A percentile compares a stretch with the other conserved stretches of the same genome.
phyloP scores from a whole-genome alignment of 108 stramenopile genomes.

The Nitzschia putrida region DNA sequence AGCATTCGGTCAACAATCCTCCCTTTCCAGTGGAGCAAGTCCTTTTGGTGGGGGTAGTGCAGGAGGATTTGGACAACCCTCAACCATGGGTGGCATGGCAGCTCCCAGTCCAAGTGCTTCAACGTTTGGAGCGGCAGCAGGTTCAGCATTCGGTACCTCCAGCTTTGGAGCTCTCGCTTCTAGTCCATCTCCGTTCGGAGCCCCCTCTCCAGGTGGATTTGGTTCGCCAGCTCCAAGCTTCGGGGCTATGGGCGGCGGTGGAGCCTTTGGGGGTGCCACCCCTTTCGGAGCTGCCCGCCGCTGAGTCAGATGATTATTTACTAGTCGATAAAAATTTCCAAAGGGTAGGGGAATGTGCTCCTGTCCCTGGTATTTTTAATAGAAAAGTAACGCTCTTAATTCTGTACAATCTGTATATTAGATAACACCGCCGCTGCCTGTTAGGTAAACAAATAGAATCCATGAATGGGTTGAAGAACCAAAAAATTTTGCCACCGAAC shows the following conservation, averaged over 20 bases:
- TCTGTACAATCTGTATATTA: no score
- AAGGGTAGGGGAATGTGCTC: no score
- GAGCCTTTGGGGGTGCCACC: conserved; percentile 40
- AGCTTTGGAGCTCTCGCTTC: conserved; percentile 49
- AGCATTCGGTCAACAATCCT: conserved; percentile 49
- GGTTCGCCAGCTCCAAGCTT: conserved; percentile 35
- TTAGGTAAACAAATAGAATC: no score
- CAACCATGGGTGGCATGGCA: conserved; percentile 40
- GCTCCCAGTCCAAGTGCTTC: conserved; percentile 17
- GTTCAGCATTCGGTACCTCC: conserved; percentile 23
- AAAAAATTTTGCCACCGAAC: no score
- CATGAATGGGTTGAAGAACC: no score
- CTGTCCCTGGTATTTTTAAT: no score
- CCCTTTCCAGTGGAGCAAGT: conserved; percentile 35
- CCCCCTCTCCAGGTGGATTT: conserved; percentile 23
- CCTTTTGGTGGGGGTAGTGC: conserved; percentile 37
- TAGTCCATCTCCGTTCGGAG: conserved; percentile 40
- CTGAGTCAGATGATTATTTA: conserved; percentile 1
- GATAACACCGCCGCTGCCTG: no score
- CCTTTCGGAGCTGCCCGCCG: conserved; percentile 57
- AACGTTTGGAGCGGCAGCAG: conserved; percentile 41
- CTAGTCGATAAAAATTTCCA: neutral
- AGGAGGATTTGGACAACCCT: conserved; percentile 53
- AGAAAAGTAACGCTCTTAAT: no score
- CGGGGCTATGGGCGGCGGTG: conserved; percentile 23